These are phyloP conservation scores for Colletotrichum echinochloae DNA, from an alignment of 2,329 filamentous ascomycete genomes.

Conservation along the genomic window DNA sequence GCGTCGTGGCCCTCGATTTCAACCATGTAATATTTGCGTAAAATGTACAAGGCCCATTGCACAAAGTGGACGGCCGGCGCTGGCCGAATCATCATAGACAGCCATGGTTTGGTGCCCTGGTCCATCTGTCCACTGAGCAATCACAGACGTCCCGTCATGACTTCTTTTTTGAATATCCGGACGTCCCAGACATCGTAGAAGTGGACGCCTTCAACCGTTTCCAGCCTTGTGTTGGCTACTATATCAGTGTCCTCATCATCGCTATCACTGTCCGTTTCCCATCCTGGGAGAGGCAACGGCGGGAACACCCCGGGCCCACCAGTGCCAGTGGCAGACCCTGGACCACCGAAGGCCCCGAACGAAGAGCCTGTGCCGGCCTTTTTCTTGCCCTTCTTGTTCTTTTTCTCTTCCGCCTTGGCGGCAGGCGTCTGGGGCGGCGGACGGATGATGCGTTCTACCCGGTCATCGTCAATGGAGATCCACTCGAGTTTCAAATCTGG, in stretches of 20 bases:
- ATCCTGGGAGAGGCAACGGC: slow-evolving; percentile 44
- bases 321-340: slow-evolving; percentile 27
- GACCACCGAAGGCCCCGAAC: slow-evolving; percentile 25
- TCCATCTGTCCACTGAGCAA: neutral
- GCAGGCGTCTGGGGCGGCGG: slow-evolving; percentile 48
- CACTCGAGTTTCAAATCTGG: slow-evolving; percentile 68
- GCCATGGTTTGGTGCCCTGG: neutral
- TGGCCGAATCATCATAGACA: neutral
- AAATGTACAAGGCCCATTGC: neutral
- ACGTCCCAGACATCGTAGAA: slow-evolving; percentile 62
- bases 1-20: neutral
- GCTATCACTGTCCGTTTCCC: slow-evolving; percentile 50
- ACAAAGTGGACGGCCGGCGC: neutral
- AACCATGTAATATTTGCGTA: too few relatives aligned
- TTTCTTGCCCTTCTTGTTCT: slow-evolving; percentile 43
- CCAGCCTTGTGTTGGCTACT: slow-evolving; percentile 48
- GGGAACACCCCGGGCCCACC: slow-evolving; percentile 43
- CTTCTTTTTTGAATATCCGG: slow-evolving; percentile 70
- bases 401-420: slow-evolving; percentile 46
- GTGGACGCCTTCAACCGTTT: slow-evolving; percentile 53
- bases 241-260: slow-evolving; percentile 48
- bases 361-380: slow-evolving; percentile 26
- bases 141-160: slow-evolving; percentile 58
- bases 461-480: slow-evolving; percentile 65
- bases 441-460: slow-evolving; percentile 62